phyloP scores from a whole-genome alignment of 2,329 filamentous ascomycete species.

The Colletotrichum orchidophilum region DNA sequence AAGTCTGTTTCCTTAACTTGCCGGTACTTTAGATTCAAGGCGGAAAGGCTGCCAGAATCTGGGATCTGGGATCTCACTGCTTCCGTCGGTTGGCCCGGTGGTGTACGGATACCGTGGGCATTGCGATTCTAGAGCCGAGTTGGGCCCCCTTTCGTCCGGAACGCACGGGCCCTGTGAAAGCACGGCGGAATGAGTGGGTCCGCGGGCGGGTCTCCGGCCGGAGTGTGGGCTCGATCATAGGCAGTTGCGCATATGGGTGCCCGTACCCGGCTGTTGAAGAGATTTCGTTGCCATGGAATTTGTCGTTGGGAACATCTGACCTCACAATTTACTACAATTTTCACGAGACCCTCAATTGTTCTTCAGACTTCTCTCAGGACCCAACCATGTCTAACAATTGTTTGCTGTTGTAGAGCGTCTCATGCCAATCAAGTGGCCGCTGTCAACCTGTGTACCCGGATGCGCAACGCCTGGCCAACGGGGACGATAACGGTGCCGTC shows the following conservation, averaged over 20 bases:
- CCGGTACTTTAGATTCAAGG: not conserved
- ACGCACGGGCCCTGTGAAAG: conserved; percentile 3
- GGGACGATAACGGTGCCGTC: no score
- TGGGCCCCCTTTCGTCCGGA: conserved; percentile 27
- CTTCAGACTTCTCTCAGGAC: not conserved
- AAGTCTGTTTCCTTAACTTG: not conserved
- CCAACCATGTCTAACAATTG: no score
- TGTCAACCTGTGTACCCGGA: no score
- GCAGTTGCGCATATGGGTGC: not conserved
- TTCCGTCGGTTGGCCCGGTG: not conserved
- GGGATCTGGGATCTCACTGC: conserved; percentile 20
- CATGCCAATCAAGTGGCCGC: no score
- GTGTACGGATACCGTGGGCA: not conserved
- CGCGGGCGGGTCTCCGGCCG: conserved; percentile 14
- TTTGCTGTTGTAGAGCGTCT: no score
- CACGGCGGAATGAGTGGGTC: not conserved
- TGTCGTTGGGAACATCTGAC: not conserved
- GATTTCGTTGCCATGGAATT: conserved; percentile 5
- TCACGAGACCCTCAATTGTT: not conserved
- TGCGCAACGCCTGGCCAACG: not conserved
- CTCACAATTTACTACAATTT: not conserved
- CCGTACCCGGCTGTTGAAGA: not conserved
- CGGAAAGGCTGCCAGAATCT: not conserved
- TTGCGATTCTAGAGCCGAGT: not conserved
- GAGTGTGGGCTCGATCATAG: not conserved